Evolutionary conservation across 352 stramenopile species (phyloP).

Genomic region (Pythium biforme): DNA sequence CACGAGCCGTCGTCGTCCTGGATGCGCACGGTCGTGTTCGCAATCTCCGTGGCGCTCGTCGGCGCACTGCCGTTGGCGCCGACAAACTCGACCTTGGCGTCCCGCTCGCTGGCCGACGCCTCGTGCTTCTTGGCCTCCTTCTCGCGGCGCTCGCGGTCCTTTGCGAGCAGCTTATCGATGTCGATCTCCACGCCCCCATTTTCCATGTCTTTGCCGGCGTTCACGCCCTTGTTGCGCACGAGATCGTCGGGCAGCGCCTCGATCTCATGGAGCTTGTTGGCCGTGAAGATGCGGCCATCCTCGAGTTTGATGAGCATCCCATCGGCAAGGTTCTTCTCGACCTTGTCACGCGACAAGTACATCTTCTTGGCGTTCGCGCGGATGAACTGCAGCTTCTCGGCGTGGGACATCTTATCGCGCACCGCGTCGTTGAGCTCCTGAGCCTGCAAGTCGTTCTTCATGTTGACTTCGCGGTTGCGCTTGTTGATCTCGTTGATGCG

Average conservation of each 20-base stretch:
- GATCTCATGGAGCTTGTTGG: conserved; percentile 83
- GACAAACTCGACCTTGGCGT: conserved; percentile 65
- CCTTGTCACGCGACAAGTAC: conserved; percentile 78
- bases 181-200: conserved; percentile 58
- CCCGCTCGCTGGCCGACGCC: conserved; percentile 22
- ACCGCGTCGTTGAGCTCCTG: conserved; percentile 70
- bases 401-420: conserved; percentile 79
- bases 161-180: conserved; percentile 69
- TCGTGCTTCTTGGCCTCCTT: conserved; percentile 45
- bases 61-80: conserved; percentile 34
- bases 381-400: conserved; percentile 81
- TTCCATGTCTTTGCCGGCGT: conserved; percentile 26
- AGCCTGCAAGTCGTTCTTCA: conserved; percentile 78
- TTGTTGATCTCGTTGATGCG: conserved; percentile 87
- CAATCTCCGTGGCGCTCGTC: conserved; percentile 66
- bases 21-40: conserved; percentile 75
- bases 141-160: conserved; percentile 60
- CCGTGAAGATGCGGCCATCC: conserved; percentile 81
- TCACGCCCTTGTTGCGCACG: conserved; percentile 43
- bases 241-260: conserved; percentile 81
- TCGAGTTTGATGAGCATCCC: conserved; percentile 67
- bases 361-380: conserved; percentile 83
- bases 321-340: conserved; percentile 79
- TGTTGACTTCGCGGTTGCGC: conserved; percentile 79
- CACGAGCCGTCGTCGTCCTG: conserved; percentile 83